Evolutionary conservation across 768 basidiomycete species (phyloP).

Genomic region (Leccinellum albellum): DNA sequence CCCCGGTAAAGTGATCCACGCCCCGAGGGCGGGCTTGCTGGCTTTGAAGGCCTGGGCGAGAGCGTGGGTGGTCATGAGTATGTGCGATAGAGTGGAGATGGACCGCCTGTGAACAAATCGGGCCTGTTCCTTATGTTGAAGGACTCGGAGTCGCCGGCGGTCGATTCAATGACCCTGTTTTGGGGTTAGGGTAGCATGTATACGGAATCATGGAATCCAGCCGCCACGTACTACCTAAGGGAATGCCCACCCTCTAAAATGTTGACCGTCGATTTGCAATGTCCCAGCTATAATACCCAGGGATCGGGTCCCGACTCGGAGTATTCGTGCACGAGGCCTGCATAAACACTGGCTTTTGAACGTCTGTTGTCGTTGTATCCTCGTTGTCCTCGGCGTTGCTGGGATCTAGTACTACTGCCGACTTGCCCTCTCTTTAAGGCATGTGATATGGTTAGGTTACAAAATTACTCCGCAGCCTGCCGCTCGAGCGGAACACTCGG

Average conservation of each 20-base stretch:
- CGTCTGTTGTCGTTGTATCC: too few relatives aligned
- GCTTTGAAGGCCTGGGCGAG: conserved; percentile 52
- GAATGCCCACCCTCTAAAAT: not conserved
- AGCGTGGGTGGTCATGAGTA: conserved; percentile 48
- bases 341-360: not conserved
- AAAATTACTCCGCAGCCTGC: too few relatives aligned
- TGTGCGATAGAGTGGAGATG: not conserved
- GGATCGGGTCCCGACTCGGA: not conserved
- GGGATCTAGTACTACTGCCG: too few relatives aligned
- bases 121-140: not conserved
- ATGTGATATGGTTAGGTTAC: too few relatives aligned
- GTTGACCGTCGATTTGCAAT: not conserved
- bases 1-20: conserved; percentile 63
- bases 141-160: conserved; percentile 12
- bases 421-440: not conserved
- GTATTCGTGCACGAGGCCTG: not conserved
- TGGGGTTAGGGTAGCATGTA: not conserved
- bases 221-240: not conserved
- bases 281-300: not conserved
- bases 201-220: not conserved
- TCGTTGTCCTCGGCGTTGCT: too few relatives aligned
- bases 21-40: conserved; percentile 60
- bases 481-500: too few relatives aligned
- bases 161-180: not conserved
- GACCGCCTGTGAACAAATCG: not conserved